A percentile compares a stretch with the other conserved stretches of the same genome.
These are phyloP conservation scores for Pistacia vera DNA, from an alignment of 345 rosid genomes.

Conservation along the genomic window DNA sequence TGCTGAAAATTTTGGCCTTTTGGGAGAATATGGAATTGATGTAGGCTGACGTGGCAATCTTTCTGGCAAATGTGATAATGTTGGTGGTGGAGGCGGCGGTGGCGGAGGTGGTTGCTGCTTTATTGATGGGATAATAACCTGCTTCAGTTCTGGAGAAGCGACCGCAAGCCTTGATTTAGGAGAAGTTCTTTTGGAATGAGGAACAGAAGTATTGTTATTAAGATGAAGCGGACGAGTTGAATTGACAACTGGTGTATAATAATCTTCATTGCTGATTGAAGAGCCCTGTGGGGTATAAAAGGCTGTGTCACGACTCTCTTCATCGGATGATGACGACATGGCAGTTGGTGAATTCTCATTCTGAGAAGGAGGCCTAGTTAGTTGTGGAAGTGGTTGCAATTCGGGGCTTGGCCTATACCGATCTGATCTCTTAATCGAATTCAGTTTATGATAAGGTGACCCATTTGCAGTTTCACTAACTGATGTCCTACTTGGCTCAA, in stretches of 20 bases:
- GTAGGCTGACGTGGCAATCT: slow-evolving; percentile 14
- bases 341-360: slow-evolving; percentile 47
- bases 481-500: slow-evolving; percentile 64
- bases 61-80: slow-evolving; percentile 19
- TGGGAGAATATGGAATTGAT: slow-evolving; percentile 30
- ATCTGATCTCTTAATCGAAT: slow-evolving; percentile 74
- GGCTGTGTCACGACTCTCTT: slow-evolving; percentile 59
- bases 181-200: slow-evolving; percentile 84
- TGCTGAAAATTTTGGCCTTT: slow-evolving; percentile 66
- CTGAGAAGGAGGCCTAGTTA: slow-evolving; percentile 48
- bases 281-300: slow-evolving; percentile 90
- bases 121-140: slow-evolving; percentile 76
- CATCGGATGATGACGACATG: slow-evolving; percentile 65
- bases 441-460: slow-evolving; percentile 76
- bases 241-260: slow-evolving; percentile 57
- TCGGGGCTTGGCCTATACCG: slow-evolving; percentile 96
- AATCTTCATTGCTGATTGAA: slow-evolving; percentile 65
- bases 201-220: slow-evolving; percentile 39
- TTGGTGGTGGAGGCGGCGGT: slow-evolving; percentile 33
- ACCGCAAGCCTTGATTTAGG: slow-evolving; percentile 61
- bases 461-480: slow-evolving; percentile 46
- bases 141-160: slow-evolving; percentile 92
- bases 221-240: slow-evolving; percentile 31
- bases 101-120: slow-evolving; percentile 46
- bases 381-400: slow-evolving; percentile 88